These are phyloP conservation scores for Lentithecium fluviatile DNA, from an alignment of 495 filamentous ascomycete genomes.

Conservation along the genomic window DNA sequence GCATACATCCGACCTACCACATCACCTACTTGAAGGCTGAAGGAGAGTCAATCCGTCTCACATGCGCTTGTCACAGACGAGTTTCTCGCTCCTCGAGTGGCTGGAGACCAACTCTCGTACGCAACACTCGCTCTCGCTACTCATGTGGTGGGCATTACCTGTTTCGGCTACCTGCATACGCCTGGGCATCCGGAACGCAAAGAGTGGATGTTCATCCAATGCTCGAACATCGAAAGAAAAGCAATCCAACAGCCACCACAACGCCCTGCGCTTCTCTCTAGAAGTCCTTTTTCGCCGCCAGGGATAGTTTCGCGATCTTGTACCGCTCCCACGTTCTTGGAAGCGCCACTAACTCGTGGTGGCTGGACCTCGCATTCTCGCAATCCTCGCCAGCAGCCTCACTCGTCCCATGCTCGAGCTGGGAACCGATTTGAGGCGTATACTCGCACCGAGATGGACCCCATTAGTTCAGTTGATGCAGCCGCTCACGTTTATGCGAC, in stretches of 20 bases:
- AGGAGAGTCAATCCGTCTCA: slow-evolving; percentile 10
- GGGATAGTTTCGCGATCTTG: slow-evolving; percentile 21
- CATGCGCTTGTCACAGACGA: slow-evolving; percentile 14
- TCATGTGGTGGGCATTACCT: too few relatives aligned
- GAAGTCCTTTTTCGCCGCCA: slow-evolving; percentile 2
- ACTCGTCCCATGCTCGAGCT: background rate
- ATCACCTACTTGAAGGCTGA: background rate
- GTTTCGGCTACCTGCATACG: too few relatives aligned
- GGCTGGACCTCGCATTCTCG: background rate
- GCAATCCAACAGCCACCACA: too few relatives aligned
- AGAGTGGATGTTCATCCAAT: too few relatives aligned
- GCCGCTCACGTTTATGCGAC: slow-evolving; percentile 5
- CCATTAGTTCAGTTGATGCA: background rate
- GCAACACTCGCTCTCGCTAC: too few relatives aligned
- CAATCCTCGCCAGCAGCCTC: background rate
- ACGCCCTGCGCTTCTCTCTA: too few relatives aligned
- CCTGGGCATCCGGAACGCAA: too few relatives aligned
- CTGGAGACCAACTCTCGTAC: too few relatives aligned
- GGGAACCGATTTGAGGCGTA: background rate
- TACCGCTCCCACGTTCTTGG: slow-evolving; percentile 23
- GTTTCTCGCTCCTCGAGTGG: background rate
- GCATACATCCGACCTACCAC: slow-evolving; percentile 18
- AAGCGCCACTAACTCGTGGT: background rate
- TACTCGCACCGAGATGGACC: too few relatives aligned
- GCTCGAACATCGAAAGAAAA: too few relatives aligned